A percentile compares a stretch with the other conserved stretches of the same genome.
Conservation (phyloP, 768 basidiomycete genomes). For the Jaapia argillacea region DNA sequence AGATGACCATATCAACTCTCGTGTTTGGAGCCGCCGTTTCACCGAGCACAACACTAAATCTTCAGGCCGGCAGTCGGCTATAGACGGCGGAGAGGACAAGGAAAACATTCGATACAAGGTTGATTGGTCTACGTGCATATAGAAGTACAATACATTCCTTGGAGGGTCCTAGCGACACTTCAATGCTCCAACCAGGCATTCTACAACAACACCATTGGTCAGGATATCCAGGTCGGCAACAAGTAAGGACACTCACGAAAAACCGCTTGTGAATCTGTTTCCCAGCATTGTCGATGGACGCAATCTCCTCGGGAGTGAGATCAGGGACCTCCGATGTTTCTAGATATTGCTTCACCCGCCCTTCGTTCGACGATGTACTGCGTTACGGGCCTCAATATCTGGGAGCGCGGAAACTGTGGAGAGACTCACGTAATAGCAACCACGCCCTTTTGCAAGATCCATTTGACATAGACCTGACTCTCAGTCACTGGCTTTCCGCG, state of each 20-base stretch:
- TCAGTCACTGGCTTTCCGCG: slow-evolving; percentile 8
- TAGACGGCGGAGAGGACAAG: no score
- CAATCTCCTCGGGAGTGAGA: slow-evolving; percentile 14
- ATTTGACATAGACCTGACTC: slow-evolving; percentile 12
- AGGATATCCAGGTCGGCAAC: no score
- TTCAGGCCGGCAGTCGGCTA: no score
- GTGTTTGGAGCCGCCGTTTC: no score
- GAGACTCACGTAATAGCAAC: slow-evolving; percentile 1
- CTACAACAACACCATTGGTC: no score
- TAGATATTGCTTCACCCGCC: slow-evolving; percentile 15
- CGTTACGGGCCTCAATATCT: not conserved
- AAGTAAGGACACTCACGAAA: slow-evolving; percentile 3
- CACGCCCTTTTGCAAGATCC: slow-evolving; percentile 7
- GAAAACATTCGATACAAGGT: no score
- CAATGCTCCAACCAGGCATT: no score
- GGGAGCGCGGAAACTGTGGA: not conserved
- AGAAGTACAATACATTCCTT: no score
- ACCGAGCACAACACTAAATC: no score
- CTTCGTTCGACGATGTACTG: slow-evolving; percentile 15
- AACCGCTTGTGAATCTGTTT: slow-evolving; percentile 8
- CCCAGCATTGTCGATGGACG: slow-evolving; percentile 11
- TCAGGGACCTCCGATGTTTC: slow-evolving; percentile 11
- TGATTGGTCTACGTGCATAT: no score
- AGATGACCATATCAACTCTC: no score
- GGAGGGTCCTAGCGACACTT: no score